Base-by-base conservation (phyloP, 2,329 filamentous ascomycete genomes). In the Botrytis cinerea region DNA sequence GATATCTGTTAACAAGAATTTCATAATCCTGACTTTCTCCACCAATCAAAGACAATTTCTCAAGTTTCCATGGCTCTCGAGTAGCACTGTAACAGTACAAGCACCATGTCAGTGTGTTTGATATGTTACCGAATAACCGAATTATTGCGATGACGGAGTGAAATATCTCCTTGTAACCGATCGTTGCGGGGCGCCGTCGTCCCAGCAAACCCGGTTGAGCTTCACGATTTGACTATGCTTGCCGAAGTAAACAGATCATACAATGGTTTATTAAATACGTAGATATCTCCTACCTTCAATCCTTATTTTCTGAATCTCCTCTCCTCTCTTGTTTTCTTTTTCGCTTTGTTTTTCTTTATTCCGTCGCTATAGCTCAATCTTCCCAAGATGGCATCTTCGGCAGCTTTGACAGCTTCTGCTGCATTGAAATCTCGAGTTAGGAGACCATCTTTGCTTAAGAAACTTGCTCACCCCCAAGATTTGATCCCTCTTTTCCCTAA, bases 401-500 rank as follows among this genome's bases (percentile, higher is more conserved):
- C 76, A 69, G 72, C 60, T 48, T 74, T 80, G 46, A 77, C 73
- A 73, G 80, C 80, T 74, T 81, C 80, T 45, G 80, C 80, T 63
- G 88, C 93, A 74, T 86, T 97, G 80, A 93, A 91, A 85, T 89
- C 90, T 80, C 91, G 94, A 78, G 87, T 96, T 75, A 86, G 90
- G 78, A 89, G 93, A 77, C 91, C 93, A 35, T 92, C 91, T 60
- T 90, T 95, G 83, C 87, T 97, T 73, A 91, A 90, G 79, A 97
- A 95, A 87, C 86, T 97, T 74, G 90, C 91, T 78, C 90, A 90
- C 79, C 89, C 94, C 54, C 89, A 96, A 82, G 93, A 97, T 81
- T 83, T 97, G 76, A 87, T 97, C 74, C 87, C 92, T 76, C 87
- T 93, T 78, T 97, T 97, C 80, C 94, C 94, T 76, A 89, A 96